Evolutionary conservation across 768 basidiomycete species (phyloP), one percentile per base, ranked within the genome.

Genomic region (Pleurotus salmoneostramineus): DNA sequence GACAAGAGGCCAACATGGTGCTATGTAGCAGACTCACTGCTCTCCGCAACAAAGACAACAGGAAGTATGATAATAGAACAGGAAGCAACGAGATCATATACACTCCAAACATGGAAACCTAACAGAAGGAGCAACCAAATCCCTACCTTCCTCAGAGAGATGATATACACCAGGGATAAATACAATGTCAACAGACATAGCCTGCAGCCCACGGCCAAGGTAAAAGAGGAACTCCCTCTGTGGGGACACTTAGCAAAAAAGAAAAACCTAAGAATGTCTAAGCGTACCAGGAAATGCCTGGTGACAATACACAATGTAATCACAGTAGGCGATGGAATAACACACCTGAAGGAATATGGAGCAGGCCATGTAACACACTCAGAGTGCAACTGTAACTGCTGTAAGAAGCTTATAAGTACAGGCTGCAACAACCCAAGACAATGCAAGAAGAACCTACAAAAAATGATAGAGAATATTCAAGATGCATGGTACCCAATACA

Each of bases 41-140:
- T 27, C 1, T 27, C 3, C 3, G 21, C 3, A 3, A 27, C 21
- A 1, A 27, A 27, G 3, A 3, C 21, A 1, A 3, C 21, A 4
- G 46, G 64, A 0, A 63, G 69, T 44, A 64, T 66, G 61, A 34
- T 62, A 0, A 58, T 66, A 2, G 67, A 62, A 0, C 65, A 64
- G 8, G 59, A 60, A 15, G 34, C 46, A 1, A 1, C 3, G 21
- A 27, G 3, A 27, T 27, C 21, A 27, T 27, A 27, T 27, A 3
- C 21, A 1, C 21, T 27, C 21, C 21, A 27, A 27, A 27, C 21
- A 1, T 27, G 21, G 21, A 27, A 27, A 27, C 21, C 21, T 27
- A 27, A 27, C 21, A 27, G 21, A 27, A 27, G 21, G 21, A 1
- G 2, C 21, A 27, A 1, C 21, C 21, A 27, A 27, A 27, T 27